Evolutionary conservation across 805 yeast genomes (phyloP), one percentile per base, ranked within the genome.

Genomic region (Pichia thaimueangensis): DNA sequence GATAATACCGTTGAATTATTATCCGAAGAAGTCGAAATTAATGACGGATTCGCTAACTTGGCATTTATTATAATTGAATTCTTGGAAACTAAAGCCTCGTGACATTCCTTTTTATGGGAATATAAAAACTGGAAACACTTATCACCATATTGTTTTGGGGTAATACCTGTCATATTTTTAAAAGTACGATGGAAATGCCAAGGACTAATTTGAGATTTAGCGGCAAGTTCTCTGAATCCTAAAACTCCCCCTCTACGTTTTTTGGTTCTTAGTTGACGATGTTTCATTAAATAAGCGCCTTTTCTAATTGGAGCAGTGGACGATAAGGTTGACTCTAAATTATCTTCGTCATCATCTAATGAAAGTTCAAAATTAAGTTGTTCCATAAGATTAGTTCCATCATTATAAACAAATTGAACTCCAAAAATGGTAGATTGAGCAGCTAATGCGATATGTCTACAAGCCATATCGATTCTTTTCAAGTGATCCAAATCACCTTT

Each of bases 161-260:
- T 86, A 45, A 86, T 71, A 2, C 94, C 91, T 5, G 94, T 84
- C 47, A 86, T 85, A 42, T 81, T 75, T 62, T 87, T 82, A 69
- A 87, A 87, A 20, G 87, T 95, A 39, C 96, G 69, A 67, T 87
- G 96, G 63, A 87, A 87, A 62, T 87, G 96, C 95, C 95, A 87
- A 21, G 95, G 93, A 10, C 86, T 76, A 45, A 87, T 71, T 51
- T 82, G 82, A 9, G 88, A 80, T 57, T 86, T 83, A 17, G 86
- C 80, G 8, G 95, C 96, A 56, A 87, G 70, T 59, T 87, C 95
- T 60, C 86, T 84, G 67, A 87, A 87, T 0, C 89, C 91, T 36
- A 82, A 63, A 10, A 82, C 86, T 32, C 87, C 88, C 16, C 91
- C 91, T 60, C 86, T 70, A 68, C 84, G 75, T 58, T 75, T 71